These are phyloP conservation scores for Sporothrix pallida DNA, from an alignment of 2,329 filamentous ascomycete species.

Conservation along the genomic window DNA sequence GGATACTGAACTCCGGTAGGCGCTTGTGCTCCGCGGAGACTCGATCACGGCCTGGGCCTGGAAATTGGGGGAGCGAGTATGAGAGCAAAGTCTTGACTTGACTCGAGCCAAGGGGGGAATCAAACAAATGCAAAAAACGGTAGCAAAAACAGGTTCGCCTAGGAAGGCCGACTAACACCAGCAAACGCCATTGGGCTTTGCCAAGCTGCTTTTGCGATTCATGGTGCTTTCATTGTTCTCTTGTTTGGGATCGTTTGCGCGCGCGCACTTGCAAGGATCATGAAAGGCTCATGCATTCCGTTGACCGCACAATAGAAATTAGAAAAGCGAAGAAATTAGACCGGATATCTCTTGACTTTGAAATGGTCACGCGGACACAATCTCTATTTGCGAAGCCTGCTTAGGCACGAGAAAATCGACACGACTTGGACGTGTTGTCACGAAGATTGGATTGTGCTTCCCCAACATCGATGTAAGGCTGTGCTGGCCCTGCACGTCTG, in stretches of 20 bases:
- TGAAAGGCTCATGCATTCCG: constrained; percentile 1
- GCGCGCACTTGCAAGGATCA: background rate
- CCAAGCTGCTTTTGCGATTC: background rate
- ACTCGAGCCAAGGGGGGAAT: background rate
- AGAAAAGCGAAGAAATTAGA: background rate
- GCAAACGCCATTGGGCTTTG: constrained; percentile 7
- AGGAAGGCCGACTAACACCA: background rate
- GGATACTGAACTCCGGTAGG: constrained; percentile 3
- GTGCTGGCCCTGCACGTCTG: background rate
- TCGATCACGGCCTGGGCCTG: background rate
- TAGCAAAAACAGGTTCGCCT: too few relatives aligned
- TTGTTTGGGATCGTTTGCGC: background rate
- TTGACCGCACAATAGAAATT: background rate
- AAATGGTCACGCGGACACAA: constrained; percentile 17
- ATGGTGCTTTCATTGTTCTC: background rate
- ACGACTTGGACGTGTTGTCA: background rate
- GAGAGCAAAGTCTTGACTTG: background rate
- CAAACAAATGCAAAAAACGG: background rate
- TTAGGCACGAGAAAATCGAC: background rate
- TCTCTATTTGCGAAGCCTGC: background rate
- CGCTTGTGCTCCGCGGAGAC: constrained; percentile 18
- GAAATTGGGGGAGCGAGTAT: background rate
- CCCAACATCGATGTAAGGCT: background rate
- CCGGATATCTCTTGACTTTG: too few relatives aligned
- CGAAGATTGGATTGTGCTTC: background rate